A percentile compares a stretch with the other conserved stretches of the same genome.
Conservation (phyloP, 1,139 yeast species). For the Meyerozyma carpophila region DNA sequence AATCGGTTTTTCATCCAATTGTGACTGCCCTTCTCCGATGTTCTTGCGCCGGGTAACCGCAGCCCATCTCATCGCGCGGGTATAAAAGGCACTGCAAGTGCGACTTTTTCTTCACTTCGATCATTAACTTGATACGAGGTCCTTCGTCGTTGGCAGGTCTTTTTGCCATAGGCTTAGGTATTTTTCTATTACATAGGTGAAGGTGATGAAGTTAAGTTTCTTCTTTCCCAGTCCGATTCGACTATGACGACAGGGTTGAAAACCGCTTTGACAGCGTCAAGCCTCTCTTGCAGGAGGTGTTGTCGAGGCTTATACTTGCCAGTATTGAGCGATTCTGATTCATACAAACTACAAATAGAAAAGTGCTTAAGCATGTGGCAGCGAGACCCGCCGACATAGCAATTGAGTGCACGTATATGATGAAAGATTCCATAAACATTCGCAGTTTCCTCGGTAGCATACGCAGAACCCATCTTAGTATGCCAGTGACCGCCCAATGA, state of each 20-base stretch:
- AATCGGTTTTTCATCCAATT: no score
- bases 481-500: constrained; percentile 73
- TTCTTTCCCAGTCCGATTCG: constrained; percentile 83
- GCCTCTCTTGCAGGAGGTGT: constrained; percentile 33
- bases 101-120: neutral
- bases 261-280: constrained; percentile 43
- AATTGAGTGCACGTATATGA: constrained; percentile 40
- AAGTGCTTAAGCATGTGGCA: constrained; percentile 18
- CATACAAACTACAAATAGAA: constrained; percentile 13
- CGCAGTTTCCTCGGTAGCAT: constrained; percentile 94
- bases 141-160: constrained; percentile 2
- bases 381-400: constrained; percentile 9
- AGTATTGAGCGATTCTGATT: constrained; percentile 73
- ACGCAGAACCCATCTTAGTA: constrained; percentile 78
- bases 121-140: neutral
- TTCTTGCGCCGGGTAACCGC: neutral
- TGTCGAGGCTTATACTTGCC: constrained; percentile 73
- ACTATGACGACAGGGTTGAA: constrained; percentile 81
- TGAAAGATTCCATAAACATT: constrained; percentile 72
- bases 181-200: constrained; percentile 9
- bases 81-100: neutral
- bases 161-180: constrained; percentile 11
- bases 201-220: constrained; percentile 58
- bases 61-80: neutral
- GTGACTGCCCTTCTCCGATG: neutral